Base-by-base conservation (phyloP, 768 basidiomycete species). In the Pholiota molesta region DNA sequence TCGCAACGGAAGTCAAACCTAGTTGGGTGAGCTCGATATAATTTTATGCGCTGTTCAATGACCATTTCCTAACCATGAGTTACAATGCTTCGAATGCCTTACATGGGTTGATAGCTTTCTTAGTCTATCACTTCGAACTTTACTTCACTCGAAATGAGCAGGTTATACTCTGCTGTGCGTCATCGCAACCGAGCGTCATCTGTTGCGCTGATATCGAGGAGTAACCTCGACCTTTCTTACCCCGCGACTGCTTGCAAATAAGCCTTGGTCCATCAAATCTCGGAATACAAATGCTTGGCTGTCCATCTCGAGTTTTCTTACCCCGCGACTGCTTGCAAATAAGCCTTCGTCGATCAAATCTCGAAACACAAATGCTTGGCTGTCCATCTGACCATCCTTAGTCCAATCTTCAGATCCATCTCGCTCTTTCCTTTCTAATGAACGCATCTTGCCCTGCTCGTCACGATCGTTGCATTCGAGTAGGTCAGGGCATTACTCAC, bases 241-340 rank as follows among this genome's bases (percentile, higher is more conserved):
- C 35, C 53, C 53, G 53, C 53, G 23, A 35, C 29, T 55, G 53
- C 53, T 55, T 55, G 53, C 53, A 55, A 55, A 55, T 55, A 55
- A 39, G 53, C 53, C 53, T 55, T 37, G 16, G 26, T 40, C 35
- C 28, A 55, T 55, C 53, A 55, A 55, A 55, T 55, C 23, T 26
- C 19, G 53, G 39, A 16, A 37, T 33, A 33, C 29, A 53, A 33
- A 13, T n/a, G 21, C 23, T 49, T 49, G 47, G 23, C 47, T 49
- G n/a, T 13, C 23, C 47, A n/a, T 49, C 19, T 55, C 53, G 53
- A 55, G n/a, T 9, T 55, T 35, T 55, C 31, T 40, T 23, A 39
- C 53, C 53, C 53, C 53, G 53, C 53, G 23, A 35, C 26, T 26
- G n/a, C n/a, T n/a, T n/a, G n/a, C n/a, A n/a, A 54, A 54, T 54